Evolutionary conservation across 352 stramenopile species (phyloP).

Genomic region (Globisporangium rhizosaccharum): DNA sequence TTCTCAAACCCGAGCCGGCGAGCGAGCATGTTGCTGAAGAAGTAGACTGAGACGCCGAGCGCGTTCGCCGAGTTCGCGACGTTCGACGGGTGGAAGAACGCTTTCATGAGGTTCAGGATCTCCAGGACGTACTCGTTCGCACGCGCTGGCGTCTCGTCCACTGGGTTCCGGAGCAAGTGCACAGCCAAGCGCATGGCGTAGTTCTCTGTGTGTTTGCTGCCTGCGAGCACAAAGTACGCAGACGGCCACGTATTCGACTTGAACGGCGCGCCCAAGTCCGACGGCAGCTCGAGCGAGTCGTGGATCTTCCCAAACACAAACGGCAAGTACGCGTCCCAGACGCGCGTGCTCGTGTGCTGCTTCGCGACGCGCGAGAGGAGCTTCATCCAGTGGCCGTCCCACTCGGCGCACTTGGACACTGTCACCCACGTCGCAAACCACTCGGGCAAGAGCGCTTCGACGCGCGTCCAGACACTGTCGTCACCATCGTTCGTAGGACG

Average conservation of each 20-base stretch:
- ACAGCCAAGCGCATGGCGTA: conserved; percentile 51
- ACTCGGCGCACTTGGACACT: conserved; percentile 47
- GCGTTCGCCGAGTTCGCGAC: conserved; percentile 49
- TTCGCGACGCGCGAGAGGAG: conserved; percentile 60
- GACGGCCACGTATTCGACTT: conserved; percentile 57
- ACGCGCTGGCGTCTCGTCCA: conserved; percentile 7
- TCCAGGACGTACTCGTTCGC: conserved; percentile 51
- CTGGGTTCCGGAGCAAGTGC: conserved; percentile 33
- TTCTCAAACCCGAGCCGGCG: conserved; percentile 57
- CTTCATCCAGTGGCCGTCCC: conserved; percentile 75
- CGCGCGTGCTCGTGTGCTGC: conserved; percentile 23
- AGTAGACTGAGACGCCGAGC: conserved; percentile 51
- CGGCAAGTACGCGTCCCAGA: conserved; percentile 30
- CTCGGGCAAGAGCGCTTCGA: conserved; percentile 30
- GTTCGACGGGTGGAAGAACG: conserved; percentile 75
- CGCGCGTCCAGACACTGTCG: conserved; percentile 1
- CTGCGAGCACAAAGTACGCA: conserved; percentile 39
- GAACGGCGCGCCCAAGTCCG: conserved; percentile 57
- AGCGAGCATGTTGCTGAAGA: conserved; percentile 39
- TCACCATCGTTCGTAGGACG: conserved; percentile 1
- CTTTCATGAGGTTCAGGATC: conserved; percentile 50
- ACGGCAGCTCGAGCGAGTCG: conserved; percentile 51
- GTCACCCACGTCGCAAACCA: conserved; percentile 57
- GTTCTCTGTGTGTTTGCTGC: conserved; percentile 51
- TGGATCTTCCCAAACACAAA: conserved; percentile 72